Evolutionary conservation across 2,329 filamentous ascomycete genomes (phyloP), one percentile per base, ranked within the genome.

Genomic region (Alternaria metachromatica): DNA sequence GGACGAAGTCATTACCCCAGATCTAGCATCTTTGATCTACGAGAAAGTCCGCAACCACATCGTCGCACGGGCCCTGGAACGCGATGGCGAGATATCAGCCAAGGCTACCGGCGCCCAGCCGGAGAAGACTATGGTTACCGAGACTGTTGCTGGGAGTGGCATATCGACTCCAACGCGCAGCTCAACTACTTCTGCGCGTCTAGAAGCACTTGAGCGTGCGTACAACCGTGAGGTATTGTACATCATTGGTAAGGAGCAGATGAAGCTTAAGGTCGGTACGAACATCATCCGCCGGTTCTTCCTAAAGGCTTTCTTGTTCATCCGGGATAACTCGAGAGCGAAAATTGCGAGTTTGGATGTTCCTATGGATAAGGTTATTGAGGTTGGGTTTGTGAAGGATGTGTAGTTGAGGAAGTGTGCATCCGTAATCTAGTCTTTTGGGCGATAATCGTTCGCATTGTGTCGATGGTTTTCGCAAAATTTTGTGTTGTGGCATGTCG

Each of bases 371-470:
- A 84, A 85, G 53, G 75, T 91, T 51, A 86, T 92, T 18, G 90
- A 91, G 79, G 88, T 92, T 18, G 90, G 90, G 0, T 92, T 91
- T 73, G 84, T 91, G 1, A 90, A 90, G 78, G 87, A 90, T 65
- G 87, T 91, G 58, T 89, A 71, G 70, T 20, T 15, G 9, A 11
- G 13, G 13, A 9, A 41, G n/a, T 30, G 11, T 11, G 26, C 1
- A 23, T 25, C n/a, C n/a, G 20, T 18, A 43, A 8, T 18, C 9
- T 33, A 51, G 26, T 21, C 44, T 46, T 23, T 6, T 46, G 44
- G 18, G 44, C 18, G 44, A 21, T 13, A 15, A 21, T 21, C 13
- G 33, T n/a, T n/a, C 13, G 6, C 13, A 37, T n/a, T 9, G 13
- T 37, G 1, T 15, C 7, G 33, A 37, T n/a, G 13, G 7, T 37